A percentile compares a stretch with the other conserved stretches of the same genome.
Evolutionary conservation across 2,329 filamentous ascomycete species (phyloP).

Genomic region (Dactylellina sp.): DNA sequence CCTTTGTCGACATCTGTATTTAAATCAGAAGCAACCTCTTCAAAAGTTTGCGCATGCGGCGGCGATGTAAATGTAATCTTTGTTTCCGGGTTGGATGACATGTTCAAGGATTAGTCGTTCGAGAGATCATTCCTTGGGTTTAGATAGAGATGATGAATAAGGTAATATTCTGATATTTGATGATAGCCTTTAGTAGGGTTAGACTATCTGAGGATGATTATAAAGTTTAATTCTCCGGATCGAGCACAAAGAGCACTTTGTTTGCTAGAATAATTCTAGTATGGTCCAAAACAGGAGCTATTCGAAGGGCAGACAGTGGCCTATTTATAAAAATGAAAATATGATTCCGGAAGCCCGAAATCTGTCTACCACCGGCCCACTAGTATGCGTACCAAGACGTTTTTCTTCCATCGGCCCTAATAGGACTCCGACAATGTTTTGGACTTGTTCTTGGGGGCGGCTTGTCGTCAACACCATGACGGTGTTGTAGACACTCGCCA

Average conservation of each 20-base stretch:
- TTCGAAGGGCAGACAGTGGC: constrained; percentile 26
- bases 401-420: constrained; percentile 5
- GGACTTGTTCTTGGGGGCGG: constrained; percentile 27
- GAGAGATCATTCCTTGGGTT: constrained; percentile 41
- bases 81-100: constrained; percentile 44
- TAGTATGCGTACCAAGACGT: constrained; percentile 30
- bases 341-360: constrained; percentile 15
- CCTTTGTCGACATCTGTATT: constrained; percentile 76
- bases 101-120: constrained; percentile 33
- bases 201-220: background rate
- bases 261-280: constrained; percentile 39
- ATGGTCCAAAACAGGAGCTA: constrained; percentile 41
- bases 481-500: constrained; percentile 49
- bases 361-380: constrained; percentile 23
- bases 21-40: constrained; percentile 73
- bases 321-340: constrained; percentile 49
- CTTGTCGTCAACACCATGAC: constrained; percentile 49
- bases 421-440: constrained; percentile 25
- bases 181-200: background rate
- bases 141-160: background rate
- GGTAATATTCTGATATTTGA: background rate
- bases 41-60: constrained; percentile 68
- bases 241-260: constrained; percentile 43
- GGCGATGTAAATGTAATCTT: constrained; percentile 40
- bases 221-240: constrained; percentile 44